A percentile compares a stretch with the other conserved stretches of the same genome.
phyloP scores from a whole-genome alignment of 495 filamentous ascomycete genomes.

The Tuber microsphaerosporum region DNA sequence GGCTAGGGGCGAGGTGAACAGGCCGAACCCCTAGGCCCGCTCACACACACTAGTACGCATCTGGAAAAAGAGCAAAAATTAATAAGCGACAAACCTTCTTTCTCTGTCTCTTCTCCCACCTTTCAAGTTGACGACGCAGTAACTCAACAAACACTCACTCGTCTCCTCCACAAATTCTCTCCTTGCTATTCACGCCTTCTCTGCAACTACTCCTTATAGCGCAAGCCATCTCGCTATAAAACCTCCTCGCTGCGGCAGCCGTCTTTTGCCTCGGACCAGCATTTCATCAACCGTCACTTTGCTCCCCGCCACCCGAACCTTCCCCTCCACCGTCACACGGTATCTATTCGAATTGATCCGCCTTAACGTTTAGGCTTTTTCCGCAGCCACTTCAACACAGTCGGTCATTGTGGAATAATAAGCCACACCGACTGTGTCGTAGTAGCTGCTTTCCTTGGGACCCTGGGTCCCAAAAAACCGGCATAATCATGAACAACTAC shows the following conservation, averaged over 20 bases:
- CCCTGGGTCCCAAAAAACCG: conserved; percentile 11
- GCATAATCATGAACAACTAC: conserved; percentile 34
- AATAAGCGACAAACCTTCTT: conserved; percentile 6
- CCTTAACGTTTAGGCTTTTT: conserved; percentile 10
- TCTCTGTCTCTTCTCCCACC: conserved; percentile 2
- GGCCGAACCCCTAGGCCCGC: background rate
- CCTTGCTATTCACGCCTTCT: background rate
- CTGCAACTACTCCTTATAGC: background rate
- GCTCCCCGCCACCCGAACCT: background rate
- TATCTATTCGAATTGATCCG: conserved; percentile 16
- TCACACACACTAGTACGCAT: background rate
- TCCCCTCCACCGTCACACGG: conserved; percentile 4
- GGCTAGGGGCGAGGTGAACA: background rate
- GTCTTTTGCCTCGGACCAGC: background rate
- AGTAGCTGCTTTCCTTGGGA: conserved; percentile 30
- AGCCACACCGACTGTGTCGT: conserved; percentile 40
- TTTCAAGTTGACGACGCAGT: background rate
- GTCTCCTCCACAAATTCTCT: background rate
- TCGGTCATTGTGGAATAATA: conserved; percentile 35
- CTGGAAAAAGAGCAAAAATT: background rate
- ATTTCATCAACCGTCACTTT: background rate
- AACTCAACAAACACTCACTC: background rate
- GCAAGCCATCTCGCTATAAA: background rate
- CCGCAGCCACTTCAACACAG: conserved; percentile 33
- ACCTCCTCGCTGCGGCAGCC: background rate